These are phyloP conservation scores for Sphaerulina musiva DNA, from an alignment of 2,329 filamentous ascomycete species.

Conservation along the genomic window DNA sequence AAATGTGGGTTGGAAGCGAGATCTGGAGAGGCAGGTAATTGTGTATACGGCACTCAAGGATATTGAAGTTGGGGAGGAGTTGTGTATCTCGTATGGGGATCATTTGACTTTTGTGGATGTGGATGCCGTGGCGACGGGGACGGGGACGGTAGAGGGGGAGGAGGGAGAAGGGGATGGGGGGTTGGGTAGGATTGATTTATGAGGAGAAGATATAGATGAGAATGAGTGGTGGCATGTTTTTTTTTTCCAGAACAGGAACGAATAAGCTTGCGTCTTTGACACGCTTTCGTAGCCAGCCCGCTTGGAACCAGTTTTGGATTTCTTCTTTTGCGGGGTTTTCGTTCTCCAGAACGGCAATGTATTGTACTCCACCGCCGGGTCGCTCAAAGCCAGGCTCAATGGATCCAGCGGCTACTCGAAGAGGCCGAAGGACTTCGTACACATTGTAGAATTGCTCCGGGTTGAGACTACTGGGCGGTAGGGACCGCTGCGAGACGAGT, in stretches of 20 bases:
- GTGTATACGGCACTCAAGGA: conserved; percentile 47
- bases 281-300: too few relatives aligned
- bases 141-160: conserved; percentile 32
- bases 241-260: too few relatives aligned
- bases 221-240: too few relatives aligned
- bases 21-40: conserved; percentile 42
- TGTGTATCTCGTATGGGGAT: conserved; percentile 48
- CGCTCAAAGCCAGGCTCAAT: conserved; percentile 4
- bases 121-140: conserved; percentile 28
- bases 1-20: conserved; percentile 52
- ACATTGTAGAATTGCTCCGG: background rate
- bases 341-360: background rate
- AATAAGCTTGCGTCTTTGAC: too few relatives aligned
- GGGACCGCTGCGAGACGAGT: background rate
- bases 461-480: conserved; percentile 5
- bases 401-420: background rate
- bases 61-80: conserved; percentile 48
- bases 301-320: background rate
- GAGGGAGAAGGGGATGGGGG: conserved; percentile 33
- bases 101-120: conserved; percentile 45
- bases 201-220: too few relatives aligned
- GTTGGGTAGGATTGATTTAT: conserved; percentile 35
- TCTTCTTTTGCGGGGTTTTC: background rate
- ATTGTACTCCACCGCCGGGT: background rate
- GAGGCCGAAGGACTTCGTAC: background rate